phyloP scores from a whole-genome alignment of 2,329 filamentous ascomycete species.

The Botrytis sinoallii region DNA sequence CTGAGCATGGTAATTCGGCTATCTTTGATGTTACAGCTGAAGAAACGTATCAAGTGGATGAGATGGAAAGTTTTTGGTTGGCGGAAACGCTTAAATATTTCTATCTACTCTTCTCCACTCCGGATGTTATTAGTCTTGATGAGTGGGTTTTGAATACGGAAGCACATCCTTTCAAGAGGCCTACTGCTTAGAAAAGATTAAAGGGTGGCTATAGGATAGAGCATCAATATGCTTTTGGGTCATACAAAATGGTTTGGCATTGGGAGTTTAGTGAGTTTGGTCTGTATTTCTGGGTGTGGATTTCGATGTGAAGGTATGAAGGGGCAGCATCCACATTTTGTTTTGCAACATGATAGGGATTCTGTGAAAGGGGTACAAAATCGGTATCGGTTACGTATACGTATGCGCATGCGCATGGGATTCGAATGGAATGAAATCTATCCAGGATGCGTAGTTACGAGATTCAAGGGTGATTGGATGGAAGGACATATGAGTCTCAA shows the following conservation, averaged over 20 bases:
- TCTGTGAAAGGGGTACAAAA: not conserved
- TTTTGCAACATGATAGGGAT: not conserved
- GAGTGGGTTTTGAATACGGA: conserved; percentile 58
- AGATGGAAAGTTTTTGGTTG: conserved; percentile 88
- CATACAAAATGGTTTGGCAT: conserved; percentile 1
- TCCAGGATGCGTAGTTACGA: not conserved
- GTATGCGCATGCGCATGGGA: not conserved
- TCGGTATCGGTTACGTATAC: not conserved
- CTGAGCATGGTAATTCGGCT: conserved; percentile 66
- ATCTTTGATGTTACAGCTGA: conserved; percentile 59
- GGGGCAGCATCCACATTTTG: not conserved
- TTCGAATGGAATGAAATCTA: not conserved
- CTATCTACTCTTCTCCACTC: conserved; percentile 74
- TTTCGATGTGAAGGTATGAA: not conserved
- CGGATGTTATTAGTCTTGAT: conserved; percentile 60
- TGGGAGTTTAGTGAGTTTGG: not conserved
- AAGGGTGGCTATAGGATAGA: not conserved
- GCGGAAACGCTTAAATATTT: conserved; percentile 93
- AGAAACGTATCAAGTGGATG: conserved; percentile 48
- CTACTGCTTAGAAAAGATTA: conserved; percentile 12
- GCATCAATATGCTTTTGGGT: not conserved
- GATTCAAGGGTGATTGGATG: not conserved
- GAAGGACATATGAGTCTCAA: not conserved
- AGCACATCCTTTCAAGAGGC: conserved; percentile 39
- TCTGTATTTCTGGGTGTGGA: not conserved